These are phyloP conservation scores for Cytospora piceae DNA, from an alignment of 2,329 filamentous ascomycete species.

Conservation along the genomic window DNA sequence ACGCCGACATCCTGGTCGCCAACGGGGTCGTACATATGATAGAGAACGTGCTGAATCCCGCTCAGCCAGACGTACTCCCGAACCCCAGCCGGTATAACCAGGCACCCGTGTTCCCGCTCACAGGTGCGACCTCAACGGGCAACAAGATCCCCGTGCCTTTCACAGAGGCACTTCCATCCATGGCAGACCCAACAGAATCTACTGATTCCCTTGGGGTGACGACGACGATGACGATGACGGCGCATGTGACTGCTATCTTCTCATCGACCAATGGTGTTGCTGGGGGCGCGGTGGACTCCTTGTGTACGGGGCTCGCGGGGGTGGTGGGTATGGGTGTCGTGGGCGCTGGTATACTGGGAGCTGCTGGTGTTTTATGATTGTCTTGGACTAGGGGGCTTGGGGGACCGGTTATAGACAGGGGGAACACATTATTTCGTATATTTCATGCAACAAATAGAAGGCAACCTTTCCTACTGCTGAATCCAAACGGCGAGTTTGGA, in stretches of 20 bases:
- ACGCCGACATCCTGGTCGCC: constrained; percentile 56
- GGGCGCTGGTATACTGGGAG: constrained; percentile 6
- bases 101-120: constrained; percentile 38
- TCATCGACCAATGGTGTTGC: not conserved
- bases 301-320: constrained; percentile 7
- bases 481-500: no score
- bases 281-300: not conserved
- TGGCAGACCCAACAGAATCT: constrained; percentile 43
- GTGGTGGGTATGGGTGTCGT: constrained; percentile 6
- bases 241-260: not conserved
- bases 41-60: constrained; percentile 55
- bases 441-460: no score
- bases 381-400: not conserved
- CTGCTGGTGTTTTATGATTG: constrained; percentile 4
- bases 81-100: constrained; percentile 43
- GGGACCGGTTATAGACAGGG: not conserved
- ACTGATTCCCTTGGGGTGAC: constrained; percentile 23
- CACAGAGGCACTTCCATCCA: constrained; percentile 41
- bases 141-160: constrained; percentile 36
- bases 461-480: no score
- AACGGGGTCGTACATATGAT: constrained; percentile 64
- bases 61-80: constrained; percentile 41
- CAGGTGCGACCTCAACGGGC: constrained; percentile 32
- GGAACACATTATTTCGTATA: no score
- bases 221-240: not conserved